phyloP scores from a whole-genome alignment of 768 basidiomycete species.

The Boletus pseudopeckii region DNA sequence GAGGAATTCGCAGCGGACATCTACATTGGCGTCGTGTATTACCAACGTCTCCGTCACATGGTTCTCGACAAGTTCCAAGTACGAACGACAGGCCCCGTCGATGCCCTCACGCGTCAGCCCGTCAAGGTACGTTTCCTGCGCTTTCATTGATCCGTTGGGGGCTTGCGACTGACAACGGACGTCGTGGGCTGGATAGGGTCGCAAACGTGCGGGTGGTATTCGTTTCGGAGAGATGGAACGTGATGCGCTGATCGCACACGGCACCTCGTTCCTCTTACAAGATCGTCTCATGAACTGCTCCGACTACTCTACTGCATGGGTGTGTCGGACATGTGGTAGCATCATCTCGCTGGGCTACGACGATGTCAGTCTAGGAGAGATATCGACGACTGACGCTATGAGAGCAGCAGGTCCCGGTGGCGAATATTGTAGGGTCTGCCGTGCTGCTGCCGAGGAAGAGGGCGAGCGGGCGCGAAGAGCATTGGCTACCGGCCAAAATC shows the following conservation, averaged over 20 bases:
- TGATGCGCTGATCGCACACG: slow-evolving; percentile 97
- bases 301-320: slow-evolving; percentile 99
- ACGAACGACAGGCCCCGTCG: slow-evolving; percentile 95
- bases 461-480: slow-evolving; percentile 59
- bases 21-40: slow-evolving; percentile 97
- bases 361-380: slow-evolving; percentile 71
- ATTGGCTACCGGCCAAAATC: slow-evolving; percentile 52
- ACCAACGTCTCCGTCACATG: slow-evolving; percentile 98
- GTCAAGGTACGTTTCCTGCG: slow-evolving; percentile 69
- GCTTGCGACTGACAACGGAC: slow-evolving; percentile 2
- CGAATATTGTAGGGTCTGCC: slow-evolving; percentile 95
- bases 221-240: slow-evolving; percentile 99
- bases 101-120: slow-evolving; percentile 92
- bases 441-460: slow-evolving; percentile 62
- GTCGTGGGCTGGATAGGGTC: slow-evolving; percentile 57
- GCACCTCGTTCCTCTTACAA: slow-evolving; percentile 96
- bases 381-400: slow-evolving; percentile 44
- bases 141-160: not conserved
- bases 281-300: slow-evolving; percentile 99
- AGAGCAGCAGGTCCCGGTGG: slow-evolving; percentile 73
- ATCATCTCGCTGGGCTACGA: slow-evolving; percentile 96
- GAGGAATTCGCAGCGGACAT: slow-evolving; percentile 99
- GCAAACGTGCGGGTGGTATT: slow-evolving; percentile 97
- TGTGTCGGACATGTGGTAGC: slow-evolving; percentile 94
- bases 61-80: slow-evolving; percentile 99